Percentiles rank a stretch among this genome's conserved stretches.
These are phyloP conservation scores for Cladosporium sp. DNA, from an alignment of 2,329 filamentous ascomycete genomes.

Conservation along the genomic window DNA sequence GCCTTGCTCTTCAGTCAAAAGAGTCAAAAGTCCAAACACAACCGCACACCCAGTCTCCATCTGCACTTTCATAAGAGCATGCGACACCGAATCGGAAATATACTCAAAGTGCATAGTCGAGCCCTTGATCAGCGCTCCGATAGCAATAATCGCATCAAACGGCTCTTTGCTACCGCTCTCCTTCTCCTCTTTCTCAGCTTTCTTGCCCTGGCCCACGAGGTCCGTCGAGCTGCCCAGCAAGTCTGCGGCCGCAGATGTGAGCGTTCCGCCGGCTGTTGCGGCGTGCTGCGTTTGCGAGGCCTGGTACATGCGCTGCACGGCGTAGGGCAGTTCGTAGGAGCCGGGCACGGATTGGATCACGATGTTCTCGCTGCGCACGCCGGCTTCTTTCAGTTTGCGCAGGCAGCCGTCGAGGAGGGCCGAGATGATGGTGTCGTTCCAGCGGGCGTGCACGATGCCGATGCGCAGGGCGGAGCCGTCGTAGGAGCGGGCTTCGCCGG, in stretches of 20 bases:
- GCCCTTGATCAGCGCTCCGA: constrained; percentile 96
- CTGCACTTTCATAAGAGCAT: constrained; percentile 91
- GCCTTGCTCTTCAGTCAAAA: constrained; percentile 84
- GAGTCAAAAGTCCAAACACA: constrained; percentile 86
- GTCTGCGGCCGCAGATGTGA: constrained; percentile 34
- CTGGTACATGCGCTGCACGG: constrained; percentile 69
- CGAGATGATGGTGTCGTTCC: constrained; percentile 86
- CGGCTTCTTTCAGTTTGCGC: constrained; percentile 69
- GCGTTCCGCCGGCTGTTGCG: constrained; percentile 25
- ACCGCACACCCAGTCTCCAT: constrained; percentile 85
- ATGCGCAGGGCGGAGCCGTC: constrained; percentile 64
- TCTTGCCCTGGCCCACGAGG: neutral
- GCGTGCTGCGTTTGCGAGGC: constrained; percentile 66
- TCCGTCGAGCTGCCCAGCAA: constrained; percentile 62
- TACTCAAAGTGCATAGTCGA: constrained; percentile 99
- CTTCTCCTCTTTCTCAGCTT: constrained; percentile 4
- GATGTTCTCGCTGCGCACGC: constrained; percentile 85
- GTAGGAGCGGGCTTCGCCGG: constrained; percentile 11
- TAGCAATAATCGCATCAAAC: constrained; percentile 91
- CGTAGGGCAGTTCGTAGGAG: constrained; percentile 89
- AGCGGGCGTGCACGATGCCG: constrained; percentile 92
- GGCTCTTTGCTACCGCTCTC: constrained; percentile 48
- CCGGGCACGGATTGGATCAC: constrained; percentile 86
- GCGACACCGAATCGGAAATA: constrained; percentile 84
- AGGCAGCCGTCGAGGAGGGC: constrained; percentile 77